Conservation (phyloP, 495 filamentous ascomycete species). For the Aspergillus indologenus region DNA sequence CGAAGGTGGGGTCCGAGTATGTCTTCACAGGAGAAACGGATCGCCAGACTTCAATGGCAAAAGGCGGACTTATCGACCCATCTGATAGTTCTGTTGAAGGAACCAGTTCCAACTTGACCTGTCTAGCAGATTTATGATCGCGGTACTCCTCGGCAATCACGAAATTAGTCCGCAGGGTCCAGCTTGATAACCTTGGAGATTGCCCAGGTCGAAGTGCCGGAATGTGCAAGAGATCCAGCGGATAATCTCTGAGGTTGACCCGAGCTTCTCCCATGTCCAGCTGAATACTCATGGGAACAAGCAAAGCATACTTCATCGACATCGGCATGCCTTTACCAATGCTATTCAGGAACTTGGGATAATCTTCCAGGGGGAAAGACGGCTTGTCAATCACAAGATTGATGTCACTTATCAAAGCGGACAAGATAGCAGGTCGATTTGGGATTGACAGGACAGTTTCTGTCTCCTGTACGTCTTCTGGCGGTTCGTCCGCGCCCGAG, state of each 20-base stretch:
- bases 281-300: constrained; percentile 86
- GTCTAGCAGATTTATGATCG: constrained; percentile 69
- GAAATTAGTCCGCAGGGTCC: constrained; percentile 86
- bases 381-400: constrained; percentile 88
- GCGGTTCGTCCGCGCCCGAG: constrained; percentile 77
- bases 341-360: constrained; percentile 75
- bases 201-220: constrained; percentile 78
- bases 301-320: constrained; percentile 82
- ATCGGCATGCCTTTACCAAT: constrained; percentile 95
- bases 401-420: constrained; percentile 76
- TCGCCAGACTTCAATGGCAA: constrained; percentile 79
- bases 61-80: constrained; percentile 46
- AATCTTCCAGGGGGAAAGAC: constrained; percentile 77
- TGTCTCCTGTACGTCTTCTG: constrained; percentile 73
- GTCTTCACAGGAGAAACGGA: constrained; percentile 95
- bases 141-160: constrained; percentile 94
- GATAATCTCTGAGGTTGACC: constrained; percentile 85
- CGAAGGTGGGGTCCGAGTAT: constrained; percentile 84
- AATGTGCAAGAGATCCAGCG: constrained; percentile 86
- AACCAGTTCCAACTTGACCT: constrained; percentile 80
- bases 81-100: constrained; percentile 58
- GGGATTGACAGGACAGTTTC: constrained; percentile 87
- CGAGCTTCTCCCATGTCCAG: constrained; percentile 89
- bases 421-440: constrained; percentile 81
- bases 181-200: constrained; percentile 72